These are phyloP conservation scores for Citrullus amarus DNA, from an alignment of 306 rosid genomes.

Conservation along the genomic window DNA sequence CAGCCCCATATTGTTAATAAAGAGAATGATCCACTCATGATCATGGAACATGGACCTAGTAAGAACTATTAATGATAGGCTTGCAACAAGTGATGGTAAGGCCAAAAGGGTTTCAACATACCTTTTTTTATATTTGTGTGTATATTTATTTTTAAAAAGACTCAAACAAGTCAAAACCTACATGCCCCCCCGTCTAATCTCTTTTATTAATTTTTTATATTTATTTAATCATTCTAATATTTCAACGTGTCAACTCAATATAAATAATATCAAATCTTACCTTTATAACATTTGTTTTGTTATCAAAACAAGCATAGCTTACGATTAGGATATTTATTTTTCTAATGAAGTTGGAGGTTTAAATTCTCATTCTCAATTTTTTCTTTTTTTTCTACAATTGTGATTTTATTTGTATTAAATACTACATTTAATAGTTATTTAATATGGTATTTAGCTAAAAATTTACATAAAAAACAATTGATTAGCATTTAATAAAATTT, in stretches of 20 bases:
- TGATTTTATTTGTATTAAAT: too few species aligned
- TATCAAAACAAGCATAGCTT: background rate
- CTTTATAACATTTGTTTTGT: background rate
- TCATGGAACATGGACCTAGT: background rate
- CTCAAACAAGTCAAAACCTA: slow-evolving; percentile 5
- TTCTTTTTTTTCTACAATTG: too few species aligned
- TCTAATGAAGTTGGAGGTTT: too few species aligned
- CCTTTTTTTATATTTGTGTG: background rate
- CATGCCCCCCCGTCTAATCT: background rate
- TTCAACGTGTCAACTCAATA: background rate
- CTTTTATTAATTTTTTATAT: background rate
- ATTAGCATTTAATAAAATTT: too few species aligned
- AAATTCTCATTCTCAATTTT: too few species aligned
- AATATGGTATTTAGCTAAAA: too few species aligned
- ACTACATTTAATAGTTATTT: too few species aligned
- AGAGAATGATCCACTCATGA: background rate
- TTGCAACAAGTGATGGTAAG: background rate
- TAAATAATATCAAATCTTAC: background rate
- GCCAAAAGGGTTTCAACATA: background rate
- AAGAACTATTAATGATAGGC: slow-evolving; percentile 2
- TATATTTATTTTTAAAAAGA: background rate
- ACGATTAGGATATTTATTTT: too few species aligned
- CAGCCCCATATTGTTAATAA: background rate
- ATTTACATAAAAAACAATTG: too few species aligned
- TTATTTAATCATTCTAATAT: background rate